Base-by-base conservation (phyloP, 2,329 filamentous ascomycete genomes). In the Proliferodiscus dingleyae region DNA sequence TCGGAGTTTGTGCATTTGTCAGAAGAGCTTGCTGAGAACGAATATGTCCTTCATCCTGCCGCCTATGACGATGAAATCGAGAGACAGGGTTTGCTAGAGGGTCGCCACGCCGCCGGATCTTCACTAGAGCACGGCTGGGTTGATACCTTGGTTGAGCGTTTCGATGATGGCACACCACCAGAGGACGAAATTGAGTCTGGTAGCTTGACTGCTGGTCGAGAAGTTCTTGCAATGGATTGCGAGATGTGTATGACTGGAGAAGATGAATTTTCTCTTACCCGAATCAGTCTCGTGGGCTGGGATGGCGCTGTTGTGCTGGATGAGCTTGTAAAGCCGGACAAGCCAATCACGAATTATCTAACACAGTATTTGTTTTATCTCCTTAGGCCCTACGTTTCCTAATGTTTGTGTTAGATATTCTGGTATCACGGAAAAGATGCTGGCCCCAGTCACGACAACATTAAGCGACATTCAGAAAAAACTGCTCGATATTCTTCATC, bases 241-340 rank as follows among this genome's bases (percentile, higher is more conserved):
- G 93, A 98, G 67, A 98, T 98, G 93, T 95, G 90, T 64, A 83
- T 89, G 68, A 94, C 89, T 2, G 86, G 83, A 49, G 81, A 85
- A 50, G 81, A 81, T 38, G 79, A 87, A 54, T 88, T 85, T 52
- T 88, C 90, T 28, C 80, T 98, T 34, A 94, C 93, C 2, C 82
- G 93, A 46, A 85, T 97, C 63, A 96, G 89, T 63, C 66, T 97
- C 30, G 72, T 98, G 6, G 73, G 81, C 49, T 98, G 93, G 91
- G 80, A 89, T 56, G 90, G 90, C 39, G 78, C 81, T 26, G 77
- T 87, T 8, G 73, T 95, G 13, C 69, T 97, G 41, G 93, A 98
- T 64, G 87, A 95, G 68, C 78, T 97, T 10, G 93, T 98, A 59
- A 94, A 93, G 69, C 93, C 93, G 0, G 76, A 83, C 36, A 83